Base-by-base conservation (phyloP, 1,284 basidiomycete genomes). In the Schizopora paradoxa region DNA sequence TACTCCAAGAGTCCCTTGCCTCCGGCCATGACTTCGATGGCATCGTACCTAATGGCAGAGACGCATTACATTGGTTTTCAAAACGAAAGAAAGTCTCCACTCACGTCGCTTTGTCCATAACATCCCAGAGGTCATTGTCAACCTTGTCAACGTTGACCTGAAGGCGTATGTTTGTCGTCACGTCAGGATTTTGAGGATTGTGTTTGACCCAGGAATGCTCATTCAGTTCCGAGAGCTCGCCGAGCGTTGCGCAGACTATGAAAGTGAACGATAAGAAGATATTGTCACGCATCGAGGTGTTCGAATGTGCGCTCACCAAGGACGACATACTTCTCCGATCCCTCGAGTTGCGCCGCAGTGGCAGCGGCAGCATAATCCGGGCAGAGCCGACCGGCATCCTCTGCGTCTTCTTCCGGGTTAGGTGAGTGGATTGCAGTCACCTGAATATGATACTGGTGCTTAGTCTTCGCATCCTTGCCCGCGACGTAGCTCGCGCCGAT, bases 391-490 rank as follows among this genome's bases (percentile, higher is more conserved):
- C 45, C 45, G 21, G 51, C 51, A 41, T 53, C 51, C 27, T 51
- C 51, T 6, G 51, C 51, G 31, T 53, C 49, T 25, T 41, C 25
- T 22, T 21, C 27, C 14, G 46, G 51, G 38, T 53, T 29, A 3
- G 51, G 51, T 6, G 51, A 53, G 18, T 33, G 13, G 10, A 52
- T 41, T 1, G 54, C 52, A 4, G 54, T 53, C 33, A 56, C 37
- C 31, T 56, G 55, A 14, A 52, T 37, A 16, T 56, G 55, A 34
- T 56, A 56, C 40, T 56, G 55, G 13, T 55, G 40, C 25, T 45
- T 14, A 22, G 26, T 51, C 4, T 19, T 36, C 10, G 49, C 31
- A 28, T 56, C 35, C 22, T 48, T 43, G 21, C 55, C 54, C 4
- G 54, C 54, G 21, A 56, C 18, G 32, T 56, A 55, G 11, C 42